A percentile compares a stretch with the other conserved stretches of the same genome.
Conservation (phyloP, 129 eudicot species). For the Flaveria trinervia region DNA sequence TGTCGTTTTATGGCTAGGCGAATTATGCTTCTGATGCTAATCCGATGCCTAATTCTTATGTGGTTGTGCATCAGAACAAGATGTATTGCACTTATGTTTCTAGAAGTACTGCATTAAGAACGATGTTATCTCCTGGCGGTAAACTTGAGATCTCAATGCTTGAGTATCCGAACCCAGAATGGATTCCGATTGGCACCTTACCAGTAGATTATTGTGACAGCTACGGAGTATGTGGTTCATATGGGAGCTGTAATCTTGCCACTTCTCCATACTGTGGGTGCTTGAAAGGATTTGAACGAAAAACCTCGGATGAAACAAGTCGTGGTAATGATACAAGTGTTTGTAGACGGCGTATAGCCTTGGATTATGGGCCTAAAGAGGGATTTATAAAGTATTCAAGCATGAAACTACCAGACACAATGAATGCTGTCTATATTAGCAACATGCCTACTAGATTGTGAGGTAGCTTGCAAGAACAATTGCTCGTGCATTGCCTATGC, state of each 20-base stretch:
- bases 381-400: constrained; percentile 30
- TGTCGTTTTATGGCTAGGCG: constrained; percentile 15
- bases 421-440: constrained; percentile 4
- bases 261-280: constrained; percentile 32
- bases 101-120: constrained; percentile 8
- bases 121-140: constrained; percentile 16
- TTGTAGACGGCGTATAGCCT: constrained; percentile 23
- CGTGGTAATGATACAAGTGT: constrained; percentile 28
- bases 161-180: constrained; percentile 7
- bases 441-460: constrained; percentile 31
- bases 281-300: constrained; percentile 40
- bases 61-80: constrained; percentile 15
- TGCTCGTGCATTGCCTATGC: constrained; percentile 40
- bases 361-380: constrained; percentile 33
- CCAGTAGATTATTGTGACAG: constrained; percentile 26
- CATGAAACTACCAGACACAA: constrained; percentile 38
- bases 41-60: neutral
- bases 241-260: constrained; percentile 18
- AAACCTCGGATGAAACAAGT: constrained; percentile 4
- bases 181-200: neutral
- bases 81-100: neutral
- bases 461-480: constrained; percentile 31
- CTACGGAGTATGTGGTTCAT: constrained; percentile 29
- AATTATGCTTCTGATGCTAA: constrained; percentile 11
- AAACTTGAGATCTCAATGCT: constrained; percentile 10